Evolutionary conservation across 768 basidiomycete species (phyloP).

Genomic region (Lepiota brunneoincarnata): DNA sequence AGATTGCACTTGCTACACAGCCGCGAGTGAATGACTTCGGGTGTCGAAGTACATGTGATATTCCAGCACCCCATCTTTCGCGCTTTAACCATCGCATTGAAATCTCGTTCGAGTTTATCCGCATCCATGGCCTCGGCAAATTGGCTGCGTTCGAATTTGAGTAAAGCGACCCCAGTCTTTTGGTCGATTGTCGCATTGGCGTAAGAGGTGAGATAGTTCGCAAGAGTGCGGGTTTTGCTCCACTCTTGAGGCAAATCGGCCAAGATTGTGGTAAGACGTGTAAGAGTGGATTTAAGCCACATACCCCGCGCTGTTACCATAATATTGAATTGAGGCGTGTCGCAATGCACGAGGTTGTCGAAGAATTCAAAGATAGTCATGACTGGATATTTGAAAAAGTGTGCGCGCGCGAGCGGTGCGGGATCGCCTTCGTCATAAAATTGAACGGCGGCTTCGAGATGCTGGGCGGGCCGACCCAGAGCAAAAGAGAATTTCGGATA

Average conservation of each 20-base stretch:
- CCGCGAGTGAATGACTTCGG: slow-evolving; percentile 6
- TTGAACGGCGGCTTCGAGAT: no score
- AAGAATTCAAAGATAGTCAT: not conserved
- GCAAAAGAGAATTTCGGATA: not conserved
- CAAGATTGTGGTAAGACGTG: slow-evolving; percentile 7
- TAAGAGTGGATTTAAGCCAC: no score
- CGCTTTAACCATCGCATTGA: slow-evolving; percentile 6
- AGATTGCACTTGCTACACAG: slow-evolving; percentile 17
- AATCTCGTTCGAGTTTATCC: slow-evolving; percentile 11
- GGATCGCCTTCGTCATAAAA: no score
- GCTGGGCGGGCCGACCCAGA: no score
- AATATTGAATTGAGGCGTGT: not conserved
- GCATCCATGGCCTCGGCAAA: not conserved
- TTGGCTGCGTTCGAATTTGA: slow-evolving; percentile 5
- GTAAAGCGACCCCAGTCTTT: slow-evolving; percentile 3
- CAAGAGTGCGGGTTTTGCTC: slow-evolving; percentile 1
- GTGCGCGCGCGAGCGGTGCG: no score
- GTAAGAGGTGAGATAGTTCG: slow-evolving; percentile 5
- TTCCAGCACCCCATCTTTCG: slow-evolving; percentile 16
- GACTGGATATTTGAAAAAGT: no score
- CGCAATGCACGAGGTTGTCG: not conserved
- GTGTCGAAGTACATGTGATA: slow-evolving; percentile 8
- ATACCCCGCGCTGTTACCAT: no score
- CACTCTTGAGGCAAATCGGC: slow-evolving; percentile 6
- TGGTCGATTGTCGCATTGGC: slow-evolving; percentile 12